phyloP scores from a whole-genome alignment of 805 yeast genomes.

The Teunomyces gatunensis region DNA sequence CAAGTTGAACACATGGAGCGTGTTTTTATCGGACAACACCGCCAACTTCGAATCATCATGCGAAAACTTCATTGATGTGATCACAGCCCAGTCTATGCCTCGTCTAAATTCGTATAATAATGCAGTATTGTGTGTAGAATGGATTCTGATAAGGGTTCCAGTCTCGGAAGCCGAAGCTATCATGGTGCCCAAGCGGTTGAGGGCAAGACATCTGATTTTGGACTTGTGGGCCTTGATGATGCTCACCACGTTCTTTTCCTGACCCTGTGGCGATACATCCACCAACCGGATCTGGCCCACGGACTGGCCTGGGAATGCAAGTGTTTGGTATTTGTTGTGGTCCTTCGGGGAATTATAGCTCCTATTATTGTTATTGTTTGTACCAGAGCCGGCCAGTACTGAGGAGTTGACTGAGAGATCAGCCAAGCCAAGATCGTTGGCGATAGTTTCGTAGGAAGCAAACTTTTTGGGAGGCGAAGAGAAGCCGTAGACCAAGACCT shows the following conservation, averaged over 20 bases:
- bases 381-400: neutral
- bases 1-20: slow-evolving; percentile 79
- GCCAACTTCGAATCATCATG: slow-evolving; percentile 76
- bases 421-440: slow-evolving; percentile 62
- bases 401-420: slow-evolving; percentile 44
- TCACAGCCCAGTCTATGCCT: slow-evolving; percentile 81
- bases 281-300: slow-evolving; percentile 79
- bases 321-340: slow-evolving; percentile 40
- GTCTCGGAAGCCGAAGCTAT: slow-evolving; percentile 79
- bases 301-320: slow-evolving; percentile 77
- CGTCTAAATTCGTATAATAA: slow-evolving; percentile 82
- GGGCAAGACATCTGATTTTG: slow-evolving; percentile 56
- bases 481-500: slow-evolving; percentile 75
- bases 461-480: slow-evolving; percentile 73
- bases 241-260: slow-evolving; percentile 60
- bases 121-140: slow-evolving; percentile 65
- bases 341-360: slow-evolving; percentile 13
- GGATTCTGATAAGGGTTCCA: slow-evolving; percentile 78
- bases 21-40: slow-evolving; percentile 82
- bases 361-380: slow-evolving; percentile 4
- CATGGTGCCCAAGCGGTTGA: slow-evolving; percentile 62
- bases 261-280: slow-evolving; percentile 65
- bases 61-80: slow-evolving; percentile 81
- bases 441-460: slow-evolving; percentile 61
- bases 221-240: slow-evolving; percentile 78